Conservation (phyloP, 108 stramenopile species). For the Skeletonema potamos region DNA sequence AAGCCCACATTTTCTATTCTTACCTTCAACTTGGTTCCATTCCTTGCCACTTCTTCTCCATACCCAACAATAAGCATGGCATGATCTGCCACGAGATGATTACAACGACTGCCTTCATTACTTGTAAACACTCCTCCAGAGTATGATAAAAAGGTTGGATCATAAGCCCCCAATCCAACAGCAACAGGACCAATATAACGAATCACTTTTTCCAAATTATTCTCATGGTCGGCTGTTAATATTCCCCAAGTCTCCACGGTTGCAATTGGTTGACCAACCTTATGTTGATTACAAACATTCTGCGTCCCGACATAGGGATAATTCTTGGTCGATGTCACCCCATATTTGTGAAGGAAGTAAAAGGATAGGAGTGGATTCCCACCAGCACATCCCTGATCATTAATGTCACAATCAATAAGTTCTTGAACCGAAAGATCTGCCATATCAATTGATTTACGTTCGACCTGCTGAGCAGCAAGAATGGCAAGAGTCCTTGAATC, state of each 20-base stretch:
- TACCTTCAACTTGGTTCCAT: conserved; percentile 16
- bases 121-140: conserved; percentile 62
- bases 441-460: conserved; percentile 43
- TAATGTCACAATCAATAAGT: conserved; percentile 88
- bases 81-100: conserved; percentile 63
- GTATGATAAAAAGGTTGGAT: conserved; percentile 63
- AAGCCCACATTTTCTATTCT: not conserved
- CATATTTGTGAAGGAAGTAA: conserved; percentile 76
- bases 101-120: conserved; percentile 40
- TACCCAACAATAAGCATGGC: conserved; percentile 67
- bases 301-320: conserved; percentile 68
- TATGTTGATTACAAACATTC: conserved; percentile 33
- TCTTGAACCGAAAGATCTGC: conserved; percentile 83
- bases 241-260: conserved; percentile 77
- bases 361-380: conserved; percentile 90
- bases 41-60: conserved; percentile 45
- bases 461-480: conserved; percentile 45
- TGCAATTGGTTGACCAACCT: conserved; percentile 54
- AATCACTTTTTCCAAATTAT: conserved; percentile 68
- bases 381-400: conserved; percentile 91
- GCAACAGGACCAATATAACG: conserved; percentile 78
- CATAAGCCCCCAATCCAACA: conserved; percentile 71
- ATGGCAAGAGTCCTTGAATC: conserved; percentile 13
- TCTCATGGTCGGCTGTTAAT: conserved; percentile 62
- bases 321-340: conserved; percentile 52